Evolutionary conservation across 2,329 filamentous ascomycete species (phyloP).

Genomic region (Beauveria medogensis): DNA sequence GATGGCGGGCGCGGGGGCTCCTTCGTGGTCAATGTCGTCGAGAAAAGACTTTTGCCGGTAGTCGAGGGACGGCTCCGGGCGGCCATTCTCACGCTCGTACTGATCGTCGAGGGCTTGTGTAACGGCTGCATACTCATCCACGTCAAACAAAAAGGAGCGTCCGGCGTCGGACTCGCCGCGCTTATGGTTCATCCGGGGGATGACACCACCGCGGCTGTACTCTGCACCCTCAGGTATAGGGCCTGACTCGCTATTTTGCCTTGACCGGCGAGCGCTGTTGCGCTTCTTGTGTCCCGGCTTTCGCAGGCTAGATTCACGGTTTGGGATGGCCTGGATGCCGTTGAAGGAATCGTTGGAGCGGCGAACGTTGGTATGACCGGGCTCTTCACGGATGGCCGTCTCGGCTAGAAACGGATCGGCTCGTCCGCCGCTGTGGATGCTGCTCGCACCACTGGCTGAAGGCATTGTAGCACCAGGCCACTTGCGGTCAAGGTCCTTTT

Average conservation of each 20-base stretch:
- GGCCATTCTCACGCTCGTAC: slow-evolving; percentile 17
- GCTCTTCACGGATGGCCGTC: slow-evolving; percentile 49
- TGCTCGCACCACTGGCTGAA: slow-evolving; percentile 30
- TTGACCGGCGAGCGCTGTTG: slow-evolving; percentile 42
- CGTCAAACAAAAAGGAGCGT: slow-evolving; percentile 11
- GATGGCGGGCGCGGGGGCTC: slow-evolving; percentile 62
- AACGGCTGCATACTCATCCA: slow-evolving; percentile 12
- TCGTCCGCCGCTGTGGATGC: slow-evolving; percentile 28
- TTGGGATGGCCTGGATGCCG: slow-evolving; percentile 51
- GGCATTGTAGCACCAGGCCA: slow-evolving; percentile 25
- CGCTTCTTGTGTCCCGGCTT: slow-evolving; percentile 49
- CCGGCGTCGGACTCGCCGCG: slow-evolving; percentile 10
- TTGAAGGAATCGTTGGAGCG: slow-evolving; percentile 17
- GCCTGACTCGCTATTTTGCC: slow-evolving; percentile 36
- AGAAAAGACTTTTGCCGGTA: background rate
- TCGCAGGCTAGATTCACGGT: slow-evolving; percentile 59
- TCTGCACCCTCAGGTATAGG: slow-evolving; percentile 37
- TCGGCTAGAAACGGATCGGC: slow-evolving; percentile 44
- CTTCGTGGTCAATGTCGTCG: slow-evolving; percentile 42
- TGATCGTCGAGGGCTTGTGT: slow-evolving; percentile 22
- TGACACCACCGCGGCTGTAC: slow-evolving; percentile 9
- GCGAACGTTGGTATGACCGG: slow-evolving; percentile 22
- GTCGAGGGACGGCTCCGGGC: slow-evolving; percentile 17
- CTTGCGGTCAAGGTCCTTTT: slow-evolving; percentile 55
- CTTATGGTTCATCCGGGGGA: slow-evolving; percentile 3